Evolutionary conservation across 2,329 filamentous ascomycete species (phyloP), one percentile per base, ranked within the genome.

Genomic region (Aspergillus bombycis): DNA sequence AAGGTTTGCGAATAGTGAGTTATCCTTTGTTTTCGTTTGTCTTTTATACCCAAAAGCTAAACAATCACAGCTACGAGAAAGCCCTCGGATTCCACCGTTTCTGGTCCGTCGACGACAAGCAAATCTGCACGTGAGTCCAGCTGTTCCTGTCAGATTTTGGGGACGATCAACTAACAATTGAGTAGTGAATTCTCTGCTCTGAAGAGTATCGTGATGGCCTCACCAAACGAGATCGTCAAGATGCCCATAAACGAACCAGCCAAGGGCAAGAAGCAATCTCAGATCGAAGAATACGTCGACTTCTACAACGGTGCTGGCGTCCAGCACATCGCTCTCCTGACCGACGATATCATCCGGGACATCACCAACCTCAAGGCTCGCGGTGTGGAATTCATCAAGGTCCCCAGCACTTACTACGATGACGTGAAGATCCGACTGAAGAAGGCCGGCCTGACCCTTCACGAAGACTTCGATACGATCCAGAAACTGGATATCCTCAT

Each of bases 201-300:
- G 55, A 93, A 90, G 80, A 92, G 88, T 73, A 89, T 97, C 73
- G 94, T 97, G 75, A 97, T 97, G 93, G 88, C 91, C 48, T 92
- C 89, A 5, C 88, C 89, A 64, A 92, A 94, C 81, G 91, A 94
- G 62, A 78, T 91, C 5, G 93, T 97, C 79, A 97, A 97, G 82
- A 97, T 97, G 93, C 94, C 94, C 72, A 96, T 98, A 86, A 97
- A 97, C 83, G 94, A 97, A 81, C 94, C 94, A 1, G 94, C 94
- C 0, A 83, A 87, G 1, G 94, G 94, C 63, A 95, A 95, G 82
- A 94, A 92, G 80, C 92, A 93, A 79, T 92, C 89, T 12, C 94
- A 98, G 81, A 97, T 98, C 71, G 94, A 97, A 78, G 94, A 97
- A 81, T 94, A 90, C 75, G 89, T 97, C 69, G 85, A 92, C 76